Evolutionary conservation across 176 grass and related monocot species (phyloP), one percentile per base, ranked within the genome.

Genomic region (Oryza glaberrima): DNA sequence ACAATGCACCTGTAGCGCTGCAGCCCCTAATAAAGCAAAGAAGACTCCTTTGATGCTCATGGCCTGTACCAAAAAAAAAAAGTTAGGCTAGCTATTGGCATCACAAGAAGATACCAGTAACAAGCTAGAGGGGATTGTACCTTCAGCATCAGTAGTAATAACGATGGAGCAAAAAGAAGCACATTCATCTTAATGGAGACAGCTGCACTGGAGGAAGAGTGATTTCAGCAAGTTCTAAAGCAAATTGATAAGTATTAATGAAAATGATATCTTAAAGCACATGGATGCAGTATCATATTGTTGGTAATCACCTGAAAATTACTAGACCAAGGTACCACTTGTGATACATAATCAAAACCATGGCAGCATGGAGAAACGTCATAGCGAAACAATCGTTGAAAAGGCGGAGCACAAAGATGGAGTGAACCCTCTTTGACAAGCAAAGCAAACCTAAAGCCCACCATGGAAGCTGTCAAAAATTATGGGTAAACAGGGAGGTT

Each of bases 101-200:
- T 26, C 25, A 82, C 65, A 81, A 80, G 70, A 82, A 65, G 70
- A 58, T 77, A 58, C 38, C 78, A 78, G 25, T 25, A 77, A 82
- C 40, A 76, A 68, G 76, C 25, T 16, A 48, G 69, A 72, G 41
- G 12, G 41, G 3, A 41, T 23, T 47, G 32, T 84, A 98, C 89
- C 96, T 98, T 95, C 38, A 98, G 34, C 96, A 94, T 94, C 36
- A 98, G 89, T 60, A 98, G 83, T 89, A 98, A 88, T 44, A 98
- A 84, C 81, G 96, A 87, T 60, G 96, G 93, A 73, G 91, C 96
- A 79, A 93, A 95, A 75, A 98, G 93, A 81, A 98, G 93, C 45
- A 92, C 96, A 43, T 98, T 98, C 96, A 98, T 95, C 88, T 98
- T 98, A 94, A 98, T 71, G n/a, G 96, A 95, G 35, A 98, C 89